A percentile compares a stretch with the other conserved stretches of the same genome.
Evolutionary conservation across 306 rosid genomes (phyloP).

Genomic region (Fragaria vesca): DNA sequence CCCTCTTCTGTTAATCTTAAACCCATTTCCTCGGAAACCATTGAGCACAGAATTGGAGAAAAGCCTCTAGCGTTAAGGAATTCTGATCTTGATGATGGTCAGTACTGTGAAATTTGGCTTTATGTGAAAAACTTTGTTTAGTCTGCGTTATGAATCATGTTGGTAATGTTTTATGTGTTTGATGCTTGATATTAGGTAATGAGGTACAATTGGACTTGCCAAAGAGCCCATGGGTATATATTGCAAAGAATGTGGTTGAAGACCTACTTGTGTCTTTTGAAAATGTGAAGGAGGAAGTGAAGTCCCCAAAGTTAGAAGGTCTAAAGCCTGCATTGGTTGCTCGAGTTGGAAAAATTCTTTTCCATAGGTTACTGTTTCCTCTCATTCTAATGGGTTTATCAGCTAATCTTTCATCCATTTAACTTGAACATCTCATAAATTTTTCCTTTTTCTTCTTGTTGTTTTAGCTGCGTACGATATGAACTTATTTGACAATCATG

Average conservation of each 20-base stretch:
- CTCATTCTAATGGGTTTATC: background rate
- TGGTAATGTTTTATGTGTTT: background rate
- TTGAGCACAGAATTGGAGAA: conserved; percentile 18
- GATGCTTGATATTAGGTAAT: conserved; percentile 9
- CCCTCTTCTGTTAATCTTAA: conserved; percentile 33
- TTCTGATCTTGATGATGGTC: conserved; percentile 22
- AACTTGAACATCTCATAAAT: background rate
- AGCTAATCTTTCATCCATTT: background rate
- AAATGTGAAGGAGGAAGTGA: conserved; percentile 23
- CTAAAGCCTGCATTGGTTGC: conserved; percentile 34
- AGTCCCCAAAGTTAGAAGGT: conserved; percentile 1
- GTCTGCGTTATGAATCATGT: background rate
- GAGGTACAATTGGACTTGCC: conserved; percentile 10
- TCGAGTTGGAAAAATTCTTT: conserved; percentile 46
- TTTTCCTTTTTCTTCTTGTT: background rate
- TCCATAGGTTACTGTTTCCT: conserved; percentile 30
- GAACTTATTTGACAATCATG: background rate
- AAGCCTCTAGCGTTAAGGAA: conserved; percentile 30
- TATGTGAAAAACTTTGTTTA: background rate
- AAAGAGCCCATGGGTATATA: conserved; percentile 27
- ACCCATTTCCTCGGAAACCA: conserved; percentile 17
- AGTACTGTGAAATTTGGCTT: background rate
- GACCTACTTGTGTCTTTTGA: conserved; percentile 31
- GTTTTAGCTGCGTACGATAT: background rate
- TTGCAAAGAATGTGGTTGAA: conserved; percentile 33